Evolutionary conservation across 1,139 yeast species (phyloP).

Genomic region (Yamadazyma pseudoaaseri): DNA sequence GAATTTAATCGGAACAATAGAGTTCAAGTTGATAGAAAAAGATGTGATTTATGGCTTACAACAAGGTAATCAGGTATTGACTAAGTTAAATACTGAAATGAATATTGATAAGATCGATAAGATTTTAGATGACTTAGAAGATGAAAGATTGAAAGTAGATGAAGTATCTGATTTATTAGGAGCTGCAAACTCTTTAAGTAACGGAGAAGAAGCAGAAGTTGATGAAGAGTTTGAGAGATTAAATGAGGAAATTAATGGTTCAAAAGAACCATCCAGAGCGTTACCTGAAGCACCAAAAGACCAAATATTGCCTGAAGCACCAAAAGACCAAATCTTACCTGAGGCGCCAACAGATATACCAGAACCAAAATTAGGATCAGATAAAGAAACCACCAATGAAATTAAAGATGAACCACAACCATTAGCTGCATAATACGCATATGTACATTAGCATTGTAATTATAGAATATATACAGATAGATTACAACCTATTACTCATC

Average conservation of each 20-base stretch:
- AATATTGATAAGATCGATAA: slow-evolving; percentile 76
- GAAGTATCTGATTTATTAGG: slow-evolving; percentile 55
- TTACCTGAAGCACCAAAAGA: slow-evolving; percentile 24
- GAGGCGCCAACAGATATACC: neutral
- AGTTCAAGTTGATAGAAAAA: slow-evolving; percentile 83
- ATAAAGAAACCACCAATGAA: slow-evolving; percentile 6
- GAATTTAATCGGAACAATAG: slow-evolving; percentile 69
- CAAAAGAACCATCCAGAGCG: slow-evolving; percentile 18
- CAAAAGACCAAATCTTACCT: neutral
- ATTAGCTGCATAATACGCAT: slow-evolving; percentile 2
- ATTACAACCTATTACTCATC: slow-evolving; percentile 23
- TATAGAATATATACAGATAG: slow-evolving; percentile 4
- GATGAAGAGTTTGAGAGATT: slow-evolving; percentile 59
- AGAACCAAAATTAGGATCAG: too few relatives aligned
- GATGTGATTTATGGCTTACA: slow-evolving; percentile 78
- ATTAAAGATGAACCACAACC: slow-evolving; percentile 12
- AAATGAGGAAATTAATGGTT: slow-evolving; percentile 41
- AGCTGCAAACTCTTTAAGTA: slow-evolving; percentile 40
- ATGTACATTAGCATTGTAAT: slow-evolving; percentile 7
- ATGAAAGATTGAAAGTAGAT: slow-evolving; percentile 75
- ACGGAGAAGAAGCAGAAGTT: slow-evolving; percentile 62
- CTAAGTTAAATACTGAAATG: slow-evolving; percentile 74
- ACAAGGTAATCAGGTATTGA: slow-evolving; percentile 76
- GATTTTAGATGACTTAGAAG: slow-evolving; percentile 81
- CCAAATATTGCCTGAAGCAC: slow-evolving; percentile 8